Percentiles rank a stretch among this genome's conserved stretches.
Evolutionary conservation across 768 basidiomycete genomes (phyloP).

Genomic region (Termitomyces sp.): DNA sequence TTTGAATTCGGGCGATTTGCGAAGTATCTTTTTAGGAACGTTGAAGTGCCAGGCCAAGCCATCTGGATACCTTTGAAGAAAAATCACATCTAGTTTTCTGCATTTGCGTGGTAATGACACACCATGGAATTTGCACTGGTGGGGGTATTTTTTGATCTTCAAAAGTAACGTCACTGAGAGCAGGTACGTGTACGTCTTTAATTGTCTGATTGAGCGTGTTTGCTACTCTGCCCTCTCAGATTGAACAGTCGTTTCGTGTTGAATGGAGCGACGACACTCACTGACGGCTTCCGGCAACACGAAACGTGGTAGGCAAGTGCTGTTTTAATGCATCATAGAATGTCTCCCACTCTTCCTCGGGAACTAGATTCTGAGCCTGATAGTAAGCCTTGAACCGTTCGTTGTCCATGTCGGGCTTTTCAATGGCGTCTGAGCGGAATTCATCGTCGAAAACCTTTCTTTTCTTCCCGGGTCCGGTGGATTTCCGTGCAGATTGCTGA

Average conservation of each 20-base stretch:
- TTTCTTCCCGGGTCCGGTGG: neutral
- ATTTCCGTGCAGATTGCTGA: conserved; percentile 5
- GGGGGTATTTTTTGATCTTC: conserved; percentile 76
- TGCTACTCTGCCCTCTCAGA: conserved; percentile 44
- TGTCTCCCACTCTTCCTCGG: conserved; percentile 74
- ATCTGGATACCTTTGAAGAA: conserved; percentile 78
- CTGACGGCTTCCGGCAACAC: conserved; percentile 88
- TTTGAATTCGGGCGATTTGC: conserved; percentile 88
- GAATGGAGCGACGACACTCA: conserved; percentile 31
- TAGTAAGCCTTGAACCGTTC: conserved; percentile 69
- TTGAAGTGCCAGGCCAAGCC: conserved; percentile 97
- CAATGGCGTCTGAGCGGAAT: conserved; percentile 51
- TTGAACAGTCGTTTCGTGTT: conserved; percentile 8
- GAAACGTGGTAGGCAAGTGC: conserved; percentile 91
- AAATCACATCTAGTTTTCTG: conserved; percentile 10
- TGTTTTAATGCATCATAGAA: conserved; percentile 65
- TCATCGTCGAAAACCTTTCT: conserved; percentile 21
- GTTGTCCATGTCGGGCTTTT: conserved; percentile 68
- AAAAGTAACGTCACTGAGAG: conserved; percentile 67
- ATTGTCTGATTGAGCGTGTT: conserved; percentile 80
- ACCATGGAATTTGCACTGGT: conserved; percentile 88
- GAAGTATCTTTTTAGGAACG: conserved; percentile 82
- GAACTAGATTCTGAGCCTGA: conserved; percentile 71
- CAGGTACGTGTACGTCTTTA: conserved; percentile 74
- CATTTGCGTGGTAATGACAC: conserved; percentile 15